A percentile compares a stretch with the other conserved stretches of the same genome.
Evolutionary conservation across 306 rosid genomes (phyloP).

Genomic region (Arachis stenosperma): DNA sequence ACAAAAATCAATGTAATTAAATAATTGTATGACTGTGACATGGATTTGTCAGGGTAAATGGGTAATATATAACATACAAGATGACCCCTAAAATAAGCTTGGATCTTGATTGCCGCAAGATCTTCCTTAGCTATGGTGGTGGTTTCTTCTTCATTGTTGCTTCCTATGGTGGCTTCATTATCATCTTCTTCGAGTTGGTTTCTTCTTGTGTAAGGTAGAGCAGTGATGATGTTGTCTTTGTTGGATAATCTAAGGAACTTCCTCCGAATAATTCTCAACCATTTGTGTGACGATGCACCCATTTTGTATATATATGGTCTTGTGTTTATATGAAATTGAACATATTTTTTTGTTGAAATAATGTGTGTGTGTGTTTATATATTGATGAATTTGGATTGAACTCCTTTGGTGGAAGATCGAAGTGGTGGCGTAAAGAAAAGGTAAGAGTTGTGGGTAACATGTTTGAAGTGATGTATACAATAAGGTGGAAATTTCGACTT

Average conservation of each 20-base stretch:
- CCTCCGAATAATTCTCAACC: constrained; percentile 52
- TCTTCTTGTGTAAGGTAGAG: constrained; percentile 42
- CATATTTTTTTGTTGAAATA: constrained; percentile 8
- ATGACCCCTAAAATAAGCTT: constrained; percentile 83
- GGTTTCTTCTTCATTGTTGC: constrained; percentile 24
- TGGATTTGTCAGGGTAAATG: background rate
- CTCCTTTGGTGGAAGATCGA: constrained; percentile 33
- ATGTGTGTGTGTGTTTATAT: background rate
- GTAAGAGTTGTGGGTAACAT: constrained; percentile 60
- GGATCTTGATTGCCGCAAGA: constrained; percentile 70
- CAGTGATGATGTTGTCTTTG: constrained; percentile 24
- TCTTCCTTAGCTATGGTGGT: constrained; percentile 44
- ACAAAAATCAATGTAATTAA: too few species aligned
- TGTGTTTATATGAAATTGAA: background rate
- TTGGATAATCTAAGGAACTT: constrained; percentile 50
- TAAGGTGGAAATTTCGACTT: background rate
- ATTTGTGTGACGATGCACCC: constrained; percentile 48
- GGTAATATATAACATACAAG: constrained; percentile 55
- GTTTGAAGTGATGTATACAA: constrained; percentile 28
- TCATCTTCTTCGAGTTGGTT: constrained; percentile 34
- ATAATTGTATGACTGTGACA: too few species aligned
- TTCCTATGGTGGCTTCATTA: background rate
- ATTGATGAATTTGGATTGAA: background rate
- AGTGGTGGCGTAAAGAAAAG: constrained; percentile 47
- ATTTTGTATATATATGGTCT: constrained; percentile 22